Evolutionary conservation across 1,284 basidiomycete genomes (phyloP).

Genomic region (Earliella scabrosa): DNA sequence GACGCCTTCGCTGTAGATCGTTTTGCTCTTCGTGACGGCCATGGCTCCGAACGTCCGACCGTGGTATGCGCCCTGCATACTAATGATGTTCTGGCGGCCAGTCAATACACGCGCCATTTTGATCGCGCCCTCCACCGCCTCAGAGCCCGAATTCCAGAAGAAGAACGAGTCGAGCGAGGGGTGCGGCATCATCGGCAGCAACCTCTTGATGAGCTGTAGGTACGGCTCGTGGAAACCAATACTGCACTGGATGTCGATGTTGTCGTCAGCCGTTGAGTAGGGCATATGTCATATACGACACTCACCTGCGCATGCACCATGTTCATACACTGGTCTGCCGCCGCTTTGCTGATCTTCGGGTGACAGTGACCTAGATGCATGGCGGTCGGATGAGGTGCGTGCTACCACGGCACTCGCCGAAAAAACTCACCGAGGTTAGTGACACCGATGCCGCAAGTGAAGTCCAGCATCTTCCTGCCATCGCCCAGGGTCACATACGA

Average conservation of each 20-base stretch:
- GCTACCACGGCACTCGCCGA: too few species aligned
- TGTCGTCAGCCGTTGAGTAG: background rate
- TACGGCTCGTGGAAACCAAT: slow-evolving; percentile 81
- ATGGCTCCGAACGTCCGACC: slow-evolving; percentile 89
- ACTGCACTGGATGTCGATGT: slow-evolving; percentile 59
- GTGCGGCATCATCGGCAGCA: slow-evolving; percentile 86
- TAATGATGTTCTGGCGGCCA: slow-evolving; percentile 85
- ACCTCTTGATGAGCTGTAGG: slow-evolving; percentile 74
- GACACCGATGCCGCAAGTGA: slow-evolving; percentile 87
- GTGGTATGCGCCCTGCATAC: slow-evolving; percentile 90
- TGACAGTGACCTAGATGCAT: slow-evolving; percentile 77
- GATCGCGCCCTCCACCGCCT: slow-evolving; percentile 85
- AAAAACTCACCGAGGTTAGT: slow-evolving; percentile 67
- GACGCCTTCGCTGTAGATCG: slow-evolving; percentile 82
- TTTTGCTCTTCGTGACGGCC: slow-evolving; percentile 91
- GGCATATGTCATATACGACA: background rate
- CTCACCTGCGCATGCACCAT: slow-evolving; percentile 79
- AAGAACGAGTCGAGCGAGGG: slow-evolving; percentile 92
- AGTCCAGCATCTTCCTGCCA: slow-evolving; percentile 78
- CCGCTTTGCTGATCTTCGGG: slow-evolving; percentile 84
- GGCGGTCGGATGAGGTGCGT: background rate
- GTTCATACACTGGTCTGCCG: slow-evolving; percentile 82
- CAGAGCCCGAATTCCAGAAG: slow-evolving; percentile 95
- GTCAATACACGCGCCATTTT: slow-evolving; percentile 84
- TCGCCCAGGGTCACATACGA: slow-evolving; percentile 76